A percentile compares a stretch with the other conserved stretches of the same genome.
Evolutionary conservation across 139 green algal species (phyloP).

Genomic region (Volvox africanus): DNA sequence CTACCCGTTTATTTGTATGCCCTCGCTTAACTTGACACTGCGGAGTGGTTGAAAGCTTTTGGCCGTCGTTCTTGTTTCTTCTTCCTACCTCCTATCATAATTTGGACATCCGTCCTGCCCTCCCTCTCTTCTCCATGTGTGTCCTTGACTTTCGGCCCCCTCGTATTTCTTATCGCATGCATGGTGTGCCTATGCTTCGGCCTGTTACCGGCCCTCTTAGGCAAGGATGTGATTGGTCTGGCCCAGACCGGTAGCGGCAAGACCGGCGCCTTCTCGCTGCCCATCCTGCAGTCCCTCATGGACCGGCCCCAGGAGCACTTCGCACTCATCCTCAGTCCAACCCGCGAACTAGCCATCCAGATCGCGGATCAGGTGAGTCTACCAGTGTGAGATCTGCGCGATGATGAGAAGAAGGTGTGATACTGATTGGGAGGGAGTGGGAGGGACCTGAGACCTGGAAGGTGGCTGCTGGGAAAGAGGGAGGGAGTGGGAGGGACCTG

Average conservation of each 20-base stretch:
- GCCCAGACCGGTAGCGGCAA: slow-evolving; percentile 98
- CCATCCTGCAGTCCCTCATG: slow-evolving; percentile 95
- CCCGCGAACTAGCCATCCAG: slow-evolving; percentile 98
- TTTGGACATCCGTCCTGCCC: neutral
- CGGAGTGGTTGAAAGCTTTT: no score
- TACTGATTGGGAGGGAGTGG: no score
- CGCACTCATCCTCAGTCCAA: slow-evolving; percentile 95
- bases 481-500: no score
- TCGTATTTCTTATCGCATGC: no score
- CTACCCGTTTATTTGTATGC: no score
- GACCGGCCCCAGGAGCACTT: slow-evolving; percentile 93
- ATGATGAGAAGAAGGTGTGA: no score
- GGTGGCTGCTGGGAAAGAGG: no score
- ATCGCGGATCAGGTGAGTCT: slow-evolving; percentile 99
- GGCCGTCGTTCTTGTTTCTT: no score
- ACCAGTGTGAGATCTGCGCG: no score
- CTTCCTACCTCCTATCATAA: no score
- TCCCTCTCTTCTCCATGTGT: neutral
- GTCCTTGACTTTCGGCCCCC: neutral
- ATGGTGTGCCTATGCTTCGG: neutral
- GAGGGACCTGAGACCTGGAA: no score
- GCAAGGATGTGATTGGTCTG: slow-evolving; percentile 96
- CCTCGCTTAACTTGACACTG: no score
- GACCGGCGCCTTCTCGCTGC: slow-evolving; percentile 96
- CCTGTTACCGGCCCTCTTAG: slow-evolving; percentile 55